These are phyloP conservation scores for Groenewaldozyma tartarivorans DNA, from an alignment of 805 yeast species.

Conservation along the genomic window DNA sequence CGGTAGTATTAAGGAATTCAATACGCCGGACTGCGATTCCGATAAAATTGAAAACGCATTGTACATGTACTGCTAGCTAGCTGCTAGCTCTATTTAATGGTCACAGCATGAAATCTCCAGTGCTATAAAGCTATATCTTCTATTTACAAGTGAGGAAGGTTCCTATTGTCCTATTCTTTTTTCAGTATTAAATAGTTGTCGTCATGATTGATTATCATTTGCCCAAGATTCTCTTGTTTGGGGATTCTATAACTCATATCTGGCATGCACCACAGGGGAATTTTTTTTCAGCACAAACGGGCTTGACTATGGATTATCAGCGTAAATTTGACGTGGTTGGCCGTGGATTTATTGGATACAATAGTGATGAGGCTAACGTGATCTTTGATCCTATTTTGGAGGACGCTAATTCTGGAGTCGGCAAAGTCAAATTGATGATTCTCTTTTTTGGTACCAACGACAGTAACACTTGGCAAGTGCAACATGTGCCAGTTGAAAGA, in stretches of 20 bases:
- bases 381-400: constrained; percentile 43
- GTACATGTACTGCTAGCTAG: too few relatives aligned
- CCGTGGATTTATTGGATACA: constrained; percentile 75
- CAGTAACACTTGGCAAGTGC: constrained; percentile 34
- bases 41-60: too few relatives aligned
- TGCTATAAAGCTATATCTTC: too few relatives aligned
- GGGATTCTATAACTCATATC: constrained; percentile 62
- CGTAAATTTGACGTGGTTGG: constrained; percentile 54
- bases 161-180: too few relatives aligned
- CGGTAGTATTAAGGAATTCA: too few relatives aligned
- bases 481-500: constrained; percentile 42
- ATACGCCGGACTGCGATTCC: too few relatives aligned
- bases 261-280: constrained; percentile 33
- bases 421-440: constrained; percentile 20
- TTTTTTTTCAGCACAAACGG: constrained; percentile 44
- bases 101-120: too few relatives aligned
- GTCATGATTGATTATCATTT: too few relatives aligned
- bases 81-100: too few relatives aligned
- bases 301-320: constrained; percentile 34
- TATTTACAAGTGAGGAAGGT: too few relatives aligned
- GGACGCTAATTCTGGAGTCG: constrained; percentile 27
- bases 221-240: constrained; percentile 49
- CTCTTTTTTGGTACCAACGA: constrained; percentile 83
- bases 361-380: constrained; percentile 46
- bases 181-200: too few relatives aligned